These are phyloP conservation scores for Raffaelea arxii DNA, from an alignment of 2,329 filamentous ascomycete species.

Conservation along the genomic window DNA sequence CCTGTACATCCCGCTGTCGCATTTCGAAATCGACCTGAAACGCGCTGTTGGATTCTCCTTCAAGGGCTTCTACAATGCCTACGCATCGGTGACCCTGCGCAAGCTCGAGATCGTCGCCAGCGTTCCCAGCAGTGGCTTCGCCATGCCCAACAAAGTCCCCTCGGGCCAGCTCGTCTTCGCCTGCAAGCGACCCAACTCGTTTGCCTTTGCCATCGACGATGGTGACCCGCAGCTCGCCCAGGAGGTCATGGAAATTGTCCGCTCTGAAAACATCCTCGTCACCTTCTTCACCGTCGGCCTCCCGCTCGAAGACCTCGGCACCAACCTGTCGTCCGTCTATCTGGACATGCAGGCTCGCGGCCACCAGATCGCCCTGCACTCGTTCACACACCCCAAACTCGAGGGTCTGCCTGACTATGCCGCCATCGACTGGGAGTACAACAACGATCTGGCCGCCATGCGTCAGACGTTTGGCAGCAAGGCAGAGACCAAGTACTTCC, in stretches of 20 bases:
- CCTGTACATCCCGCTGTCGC: conserved; percentile 57
- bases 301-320: conserved; percentile 46
- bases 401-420: conserved; percentile 42
- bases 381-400: conserved; percentile 60
- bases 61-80: conserved; percentile 54
- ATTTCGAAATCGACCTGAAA: conserved; percentile 53
- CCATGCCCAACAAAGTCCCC: conserved; percentile 48
- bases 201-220: conserved; percentile 65
- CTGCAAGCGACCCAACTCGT: conserved; percentile 58
- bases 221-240: conserved; percentile 50
- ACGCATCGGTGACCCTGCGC: conserved; percentile 38
- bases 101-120: conserved; percentile 50
- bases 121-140: conserved; percentile 39
- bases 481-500: conserved; percentile 44
- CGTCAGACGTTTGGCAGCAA: conserved; percentile 25
- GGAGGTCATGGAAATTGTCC: conserved; percentile 50
- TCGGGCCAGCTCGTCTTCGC: conserved; percentile 51
- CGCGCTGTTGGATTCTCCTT: conserved; percentile 50
- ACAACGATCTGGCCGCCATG: conserved; percentile 43
- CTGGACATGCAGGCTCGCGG: conserved; percentile 50
- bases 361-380: conserved; percentile 61
- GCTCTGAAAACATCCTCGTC: conserved; percentile 51
- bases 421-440: conserved; percentile 53
- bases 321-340: conserved; percentile 56
- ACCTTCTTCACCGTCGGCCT: conserved; percentile 64